Evolutionary conservation across 495 filamentous ascomycete species (phyloP).

Genomic region (Penicillium chermesinum): DNA sequence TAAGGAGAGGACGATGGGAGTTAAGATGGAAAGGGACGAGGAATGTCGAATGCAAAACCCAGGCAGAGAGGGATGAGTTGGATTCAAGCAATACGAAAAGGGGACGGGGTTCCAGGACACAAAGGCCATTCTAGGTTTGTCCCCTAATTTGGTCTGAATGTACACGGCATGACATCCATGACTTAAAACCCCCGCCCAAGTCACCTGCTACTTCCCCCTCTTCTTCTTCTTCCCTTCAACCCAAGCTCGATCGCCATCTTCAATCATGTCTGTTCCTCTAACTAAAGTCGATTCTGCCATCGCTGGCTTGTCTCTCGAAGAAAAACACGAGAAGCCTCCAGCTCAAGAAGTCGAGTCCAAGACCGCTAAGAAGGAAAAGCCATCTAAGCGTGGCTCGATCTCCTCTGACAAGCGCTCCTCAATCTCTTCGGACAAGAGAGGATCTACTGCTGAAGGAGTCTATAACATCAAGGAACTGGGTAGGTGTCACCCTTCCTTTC

Average conservation of each 20-base stretch:
- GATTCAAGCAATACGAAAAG: not conserved
- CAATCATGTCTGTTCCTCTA: conserved; percentile 63
- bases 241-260: conserved; percentile 13
- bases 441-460: conserved; percentile 48
- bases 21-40: not conserved
- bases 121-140: not conserved
- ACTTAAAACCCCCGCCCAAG: conserved; percentile 19
- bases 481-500: conserved; percentile 38
- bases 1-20: not conserved
- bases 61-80: not conserved
- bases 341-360: conserved; percentile 6
- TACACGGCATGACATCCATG: conserved; percentile 24
- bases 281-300: conserved; percentile 85
- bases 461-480: conserved; percentile 83
- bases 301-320: conserved; percentile 65
- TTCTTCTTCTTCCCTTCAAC: conserved; percentile 14
- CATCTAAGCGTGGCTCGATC: conserved; percentile 45
- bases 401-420: conserved; percentile 36
- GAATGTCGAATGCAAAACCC: not conserved
- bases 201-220: conserved; percentile 32
- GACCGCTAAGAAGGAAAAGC: conserved; percentile 45
- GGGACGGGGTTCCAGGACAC: not conserved
- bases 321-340: conserved; percentile 43
- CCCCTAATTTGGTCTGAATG: not conserved
- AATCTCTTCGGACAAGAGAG: not conserved